phyloP scores from a whole-genome alignment of 2,329 filamentous ascomycete genomes.

The Pseudogymnoascus sp. region DNA sequence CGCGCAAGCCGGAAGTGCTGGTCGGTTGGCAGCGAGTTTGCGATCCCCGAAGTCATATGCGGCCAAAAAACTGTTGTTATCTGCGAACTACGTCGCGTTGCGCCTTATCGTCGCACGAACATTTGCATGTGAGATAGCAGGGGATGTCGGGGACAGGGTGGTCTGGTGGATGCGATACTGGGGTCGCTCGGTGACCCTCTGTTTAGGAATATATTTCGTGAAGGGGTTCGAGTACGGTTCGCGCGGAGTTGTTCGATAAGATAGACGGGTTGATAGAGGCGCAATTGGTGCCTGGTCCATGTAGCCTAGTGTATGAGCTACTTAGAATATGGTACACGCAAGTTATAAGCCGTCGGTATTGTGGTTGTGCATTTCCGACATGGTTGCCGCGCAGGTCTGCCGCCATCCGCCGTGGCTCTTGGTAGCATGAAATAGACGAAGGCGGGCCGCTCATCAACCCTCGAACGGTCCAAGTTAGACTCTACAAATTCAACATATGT shows the following conservation, averaged over 20 bases:
- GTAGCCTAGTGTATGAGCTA: not conserved
- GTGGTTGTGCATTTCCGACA: slow-evolving; percentile 6
- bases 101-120: slow-evolving; percentile 9
- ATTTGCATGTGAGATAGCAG: slow-evolving; percentile 10
- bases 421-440: slow-evolving; percentile 9
- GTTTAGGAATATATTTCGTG: slow-evolving; percentile 1
- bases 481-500: slow-evolving; percentile 6
- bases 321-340: not conserved
- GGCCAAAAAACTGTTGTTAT: slow-evolving; percentile 3
- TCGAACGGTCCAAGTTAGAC: slow-evolving; percentile 3
- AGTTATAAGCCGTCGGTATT: not conserved
- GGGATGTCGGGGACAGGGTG: not conserved
- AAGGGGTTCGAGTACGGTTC: not conserved
- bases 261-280: not conserved
- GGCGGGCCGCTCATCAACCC: slow-evolving; percentile 6
- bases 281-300: slow-evolving; percentile 4
- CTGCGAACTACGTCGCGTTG: slow-evolving; percentile 10
- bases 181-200: slow-evolving; percentile 3
- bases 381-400: slow-evolving; percentile 1
- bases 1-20: slow-evolving; percentile 1
- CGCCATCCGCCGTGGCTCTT: not conserved
- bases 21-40: not conserved
- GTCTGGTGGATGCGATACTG: not conserved
- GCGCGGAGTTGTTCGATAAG: not conserved
- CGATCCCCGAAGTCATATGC: not conserved